phyloP scores from a whole-genome alignment of 2,329 filamentous ascomycete species.

The Alternaria ethzedia region DNA sequence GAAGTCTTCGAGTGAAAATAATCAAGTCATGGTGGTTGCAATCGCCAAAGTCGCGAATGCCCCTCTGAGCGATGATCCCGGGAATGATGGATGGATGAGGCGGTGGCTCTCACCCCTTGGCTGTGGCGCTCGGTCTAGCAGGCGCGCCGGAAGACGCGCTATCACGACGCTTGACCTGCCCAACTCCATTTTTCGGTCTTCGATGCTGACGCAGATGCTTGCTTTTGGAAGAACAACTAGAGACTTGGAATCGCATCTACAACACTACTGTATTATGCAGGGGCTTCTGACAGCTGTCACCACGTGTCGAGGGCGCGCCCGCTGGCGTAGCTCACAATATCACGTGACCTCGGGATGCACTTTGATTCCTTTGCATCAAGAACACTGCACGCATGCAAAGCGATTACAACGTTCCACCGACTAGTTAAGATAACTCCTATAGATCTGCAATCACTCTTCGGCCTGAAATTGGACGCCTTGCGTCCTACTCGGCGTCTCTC shows the following conservation, averaged over 20 bases:
- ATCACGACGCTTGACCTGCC: background rate
- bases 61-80: constrained; percentile 2
- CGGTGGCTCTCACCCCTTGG: constrained; percentile 12
- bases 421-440: background rate
- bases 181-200: background rate
- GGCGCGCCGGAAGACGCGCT: constrained; percentile 3
- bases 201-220: background rate
- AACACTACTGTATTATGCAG: background rate
- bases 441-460: background rate
- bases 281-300: background rate
- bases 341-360: background rate
- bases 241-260: background rate
- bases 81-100: constrained; percentile 4
- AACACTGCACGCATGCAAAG: background rate
- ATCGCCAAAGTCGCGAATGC: constrained; percentile 7
- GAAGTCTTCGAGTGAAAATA: background rate
- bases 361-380: background rate
- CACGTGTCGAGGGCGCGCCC: background rate
- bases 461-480: background rate
- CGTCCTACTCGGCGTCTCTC: background rate
- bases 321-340: background rate
- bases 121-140: constrained; percentile 17
- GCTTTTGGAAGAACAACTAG: background rate
- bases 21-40: background rate
- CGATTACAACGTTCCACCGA: background rate